Base-by-base conservation (phyloP, 371 early-diverging fungal genomes). In the Gilbertella persicaria region DNA sequence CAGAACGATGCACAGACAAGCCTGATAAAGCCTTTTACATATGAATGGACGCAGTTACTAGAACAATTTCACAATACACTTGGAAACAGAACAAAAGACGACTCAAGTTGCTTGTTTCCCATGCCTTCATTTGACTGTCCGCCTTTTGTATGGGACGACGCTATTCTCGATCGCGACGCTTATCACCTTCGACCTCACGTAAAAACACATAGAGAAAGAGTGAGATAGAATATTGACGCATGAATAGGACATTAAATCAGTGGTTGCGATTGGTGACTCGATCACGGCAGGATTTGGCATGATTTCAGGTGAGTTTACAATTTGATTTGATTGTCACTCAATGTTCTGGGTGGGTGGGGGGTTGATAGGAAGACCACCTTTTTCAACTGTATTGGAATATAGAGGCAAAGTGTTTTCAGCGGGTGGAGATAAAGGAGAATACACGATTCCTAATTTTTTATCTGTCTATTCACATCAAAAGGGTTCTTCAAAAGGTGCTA, bases 271-370 rank as follows among this genome's bases (percentile, higher is more conserved):
- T 12, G 90, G 88, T 13, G 90, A 88, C 55, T 84, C 85, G 36
- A 87, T 89, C 29, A 75, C 83, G 14, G 88, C 90, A 29, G 90
- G 81, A 20, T 87, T 86, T 61, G 87, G 75, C 16, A 82, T 79
- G 73, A 47, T 69, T 23, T 71, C 78, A 53, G 69, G 78, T 69
- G 52, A 47, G 7, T 19, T n/a, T 23, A 17, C 26, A 36, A 4
- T 13, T 51, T 17, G 7, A 21, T 46, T 19, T 30, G 12, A 21
- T 3, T 40, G 7, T 40, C 19, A 20, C 19, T 17, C 8, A 4
- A 21, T 5, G 5, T 17, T 20, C 13, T n/a, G n/a, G n/a, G 10
- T 37, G 2, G 5, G n/a, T 16, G n/a, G 37, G 0, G 13, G 2
- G 20, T 29, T 13, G 3, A 44, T 54, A 66, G 81, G 73, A 12